Evolutionary conservation across 2,329 filamentous ascomycete genomes (phyloP).

Genomic region (Akanthomyces uredinophilus): DNA sequence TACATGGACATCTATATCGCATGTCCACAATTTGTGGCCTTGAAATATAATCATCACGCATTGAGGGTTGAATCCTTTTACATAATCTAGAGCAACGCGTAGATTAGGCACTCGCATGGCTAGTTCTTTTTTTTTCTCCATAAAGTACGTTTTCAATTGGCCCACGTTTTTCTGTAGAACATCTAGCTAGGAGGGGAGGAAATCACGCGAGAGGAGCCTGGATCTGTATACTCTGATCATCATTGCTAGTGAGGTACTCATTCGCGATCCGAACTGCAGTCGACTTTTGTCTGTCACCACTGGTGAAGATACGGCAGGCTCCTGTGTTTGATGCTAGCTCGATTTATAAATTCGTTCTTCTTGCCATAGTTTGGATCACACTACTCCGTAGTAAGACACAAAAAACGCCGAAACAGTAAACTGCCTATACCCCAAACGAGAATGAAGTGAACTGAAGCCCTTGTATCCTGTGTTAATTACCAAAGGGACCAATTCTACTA

Average conservation of each 20-base stretch:
- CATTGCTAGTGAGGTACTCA: neutral
- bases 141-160: too few species aligned
- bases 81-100: neutral
- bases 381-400: conserved; percentile 3
- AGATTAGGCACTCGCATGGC: neutral
- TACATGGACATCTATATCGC: neutral
- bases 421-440: conserved; percentile 5
- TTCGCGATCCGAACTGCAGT: neutral
- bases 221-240: neutral
- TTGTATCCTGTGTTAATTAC: neutral
- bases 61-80: too few species aligned
- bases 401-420: conserved; percentile 3
- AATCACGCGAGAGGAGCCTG: neutral
- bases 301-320: neutral
- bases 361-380: neutral
- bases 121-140: too few species aligned
- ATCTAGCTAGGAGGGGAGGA: neutral
- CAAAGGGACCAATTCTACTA: neutral
- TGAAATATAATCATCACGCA: neutral
- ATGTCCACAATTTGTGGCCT: neutral
- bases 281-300: neutral
- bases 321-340: neutral
- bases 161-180: too few species aligned
- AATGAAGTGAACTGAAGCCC: neutral
- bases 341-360: neutral